phyloP scores from a whole-genome alignment of 305 asterid genomes.

The Coffea humblotiana region DNA sequence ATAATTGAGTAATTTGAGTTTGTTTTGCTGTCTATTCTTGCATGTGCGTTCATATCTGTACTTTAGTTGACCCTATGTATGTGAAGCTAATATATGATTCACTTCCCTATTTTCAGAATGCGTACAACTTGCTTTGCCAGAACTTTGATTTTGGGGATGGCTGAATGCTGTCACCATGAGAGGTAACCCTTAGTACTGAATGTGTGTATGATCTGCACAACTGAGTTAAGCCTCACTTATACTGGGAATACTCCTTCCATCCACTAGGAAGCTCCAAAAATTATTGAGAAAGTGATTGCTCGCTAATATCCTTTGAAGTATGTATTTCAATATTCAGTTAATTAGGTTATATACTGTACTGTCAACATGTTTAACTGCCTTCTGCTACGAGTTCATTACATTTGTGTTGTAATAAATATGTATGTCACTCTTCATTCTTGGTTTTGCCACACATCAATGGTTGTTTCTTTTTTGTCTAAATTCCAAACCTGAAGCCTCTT shows the following conservation, averaged over 20 bases:
- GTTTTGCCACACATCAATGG: neutral
- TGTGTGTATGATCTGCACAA: neutral
- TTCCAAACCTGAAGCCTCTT: neutral
- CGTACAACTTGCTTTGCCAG: constrained; percentile 23
- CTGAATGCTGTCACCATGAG: constrained; percentile 94
- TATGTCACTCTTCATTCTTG: neutral
- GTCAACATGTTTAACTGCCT: neutral
- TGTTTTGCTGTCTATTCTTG: no score
- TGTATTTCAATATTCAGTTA: neutral
- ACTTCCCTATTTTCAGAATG: no score
- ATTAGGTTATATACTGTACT: neutral
- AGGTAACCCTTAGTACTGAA: constrained; percentile 44
- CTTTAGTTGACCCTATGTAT: no score
- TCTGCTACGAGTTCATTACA: neutral
- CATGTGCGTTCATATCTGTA: no score
- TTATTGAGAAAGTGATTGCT: neutral
- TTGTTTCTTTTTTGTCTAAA: neutral
- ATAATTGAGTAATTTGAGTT: no score
- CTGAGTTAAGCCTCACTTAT: neutral
- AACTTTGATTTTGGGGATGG: constrained; percentile 81
- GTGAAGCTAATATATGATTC: no score
- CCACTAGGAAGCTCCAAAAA: neutral
- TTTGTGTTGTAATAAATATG: neutral
- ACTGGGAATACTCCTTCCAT: neutral
- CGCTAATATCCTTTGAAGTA: neutral